These are phyloP conservation scores for Xerocomus minutiporus DNA, from an alignment of 1,284 basidiomycete genomes.

Conservation along the genomic window DNA sequence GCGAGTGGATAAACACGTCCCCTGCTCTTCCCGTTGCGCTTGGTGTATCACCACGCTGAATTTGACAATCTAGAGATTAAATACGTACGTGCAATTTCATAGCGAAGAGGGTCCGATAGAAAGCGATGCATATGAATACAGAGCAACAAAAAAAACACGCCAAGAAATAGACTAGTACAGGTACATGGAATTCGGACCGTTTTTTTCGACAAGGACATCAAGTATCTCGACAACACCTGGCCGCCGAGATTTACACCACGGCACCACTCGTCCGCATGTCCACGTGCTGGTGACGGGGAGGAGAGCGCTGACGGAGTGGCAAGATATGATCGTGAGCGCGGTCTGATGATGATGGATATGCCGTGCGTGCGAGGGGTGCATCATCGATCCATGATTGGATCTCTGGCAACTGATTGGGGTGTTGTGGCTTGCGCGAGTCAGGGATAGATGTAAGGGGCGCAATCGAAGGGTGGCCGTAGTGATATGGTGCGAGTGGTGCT, in stretches of 20 bases:
- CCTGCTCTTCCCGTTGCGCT: not conserved
- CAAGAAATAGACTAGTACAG: constrained; percentile 17
- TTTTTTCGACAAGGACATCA: not conserved
- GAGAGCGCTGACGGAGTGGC: constrained; percentile 32
- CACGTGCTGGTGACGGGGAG: constrained; percentile 31
- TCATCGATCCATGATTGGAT: constrained; percentile 34
- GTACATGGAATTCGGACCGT: constrained; percentile 8
- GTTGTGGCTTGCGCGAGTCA: constrained; percentile 31
- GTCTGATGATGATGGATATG: constrained; percentile 30
- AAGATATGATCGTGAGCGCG: constrained; percentile 29
- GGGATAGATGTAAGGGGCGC: constrained; percentile 40
- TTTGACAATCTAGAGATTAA: constrained; percentile 22
- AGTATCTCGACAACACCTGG: constrained; percentile 16
- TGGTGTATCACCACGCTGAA: not conserved
- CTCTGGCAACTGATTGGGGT: constrained; percentile 33
- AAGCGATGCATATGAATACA: constrained; percentile 16
- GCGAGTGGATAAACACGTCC: too few relatives aligned
- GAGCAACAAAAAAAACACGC: not conserved
- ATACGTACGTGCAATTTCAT: constrained; percentile 17
- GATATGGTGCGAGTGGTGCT: constrained; percentile 39
- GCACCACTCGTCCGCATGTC: constrained; percentile 32
- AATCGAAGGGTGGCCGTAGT: constrained; percentile 47
- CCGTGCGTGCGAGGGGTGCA: constrained; percentile 29
- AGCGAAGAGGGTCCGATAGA: constrained; percentile 12
- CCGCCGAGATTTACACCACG: constrained; percentile 24